phyloP scores from a whole-genome alignment of 768 basidiomycete species.

The Lactarius sanguifluus region DNA sequence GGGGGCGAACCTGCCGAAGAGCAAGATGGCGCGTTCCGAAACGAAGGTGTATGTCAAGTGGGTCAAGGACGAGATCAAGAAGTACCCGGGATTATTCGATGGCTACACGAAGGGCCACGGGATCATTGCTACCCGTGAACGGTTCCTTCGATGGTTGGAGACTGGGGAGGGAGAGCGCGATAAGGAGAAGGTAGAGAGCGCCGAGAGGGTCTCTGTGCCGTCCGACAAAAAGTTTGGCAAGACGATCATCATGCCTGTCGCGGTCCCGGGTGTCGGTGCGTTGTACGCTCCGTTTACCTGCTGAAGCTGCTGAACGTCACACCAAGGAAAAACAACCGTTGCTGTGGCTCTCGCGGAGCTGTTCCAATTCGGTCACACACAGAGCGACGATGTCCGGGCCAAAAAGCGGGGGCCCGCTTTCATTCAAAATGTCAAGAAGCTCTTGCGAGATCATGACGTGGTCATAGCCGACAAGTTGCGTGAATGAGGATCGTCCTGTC shows the following conservation, averaged over 20 bases:
- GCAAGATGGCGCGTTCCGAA: slow-evolving; percentile 74
- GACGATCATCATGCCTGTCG: slow-evolving; percentile 84
- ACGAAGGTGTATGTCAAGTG: slow-evolving; percentile 78
- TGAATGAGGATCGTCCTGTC: not conserved
- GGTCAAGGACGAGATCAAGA: slow-evolving; percentile 74
- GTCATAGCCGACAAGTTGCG: slow-evolving; percentile 89
- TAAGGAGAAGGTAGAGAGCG: slow-evolving; percentile 34
- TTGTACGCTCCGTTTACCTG: slow-evolving; percentile 17
- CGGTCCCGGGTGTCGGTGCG: slow-evolving; percentile 91
- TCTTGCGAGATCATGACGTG: slow-evolving; percentile 63
- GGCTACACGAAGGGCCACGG: slow-evolving; percentile 71
- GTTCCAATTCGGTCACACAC: slow-evolving; percentile 88
- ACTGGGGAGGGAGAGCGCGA: slow-evolving; percentile 45
- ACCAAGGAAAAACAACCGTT: slow-evolving; percentile 84
- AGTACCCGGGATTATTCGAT: slow-evolving; percentile 57
- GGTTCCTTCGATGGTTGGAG: slow-evolving; percentile 69
- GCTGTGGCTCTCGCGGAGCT: slow-evolving; percentile 75
- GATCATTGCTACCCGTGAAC: slow-evolving; percentile 79
- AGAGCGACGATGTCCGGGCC: slow-evolving; percentile 82
- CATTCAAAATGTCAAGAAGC: slow-evolving; percentile 62
- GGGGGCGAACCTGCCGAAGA: slow-evolving; percentile 50
- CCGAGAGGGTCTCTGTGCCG: slow-evolving; percentile 30
- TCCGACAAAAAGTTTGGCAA: slow-evolving; percentile 49
- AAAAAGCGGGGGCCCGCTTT: slow-evolving; percentile 76
- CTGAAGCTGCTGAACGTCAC: not conserved